phyloP scores from a whole-genome alignment of 2,329 filamentous ascomycete genomes.

The Alternaria triticimaculans region DNA sequence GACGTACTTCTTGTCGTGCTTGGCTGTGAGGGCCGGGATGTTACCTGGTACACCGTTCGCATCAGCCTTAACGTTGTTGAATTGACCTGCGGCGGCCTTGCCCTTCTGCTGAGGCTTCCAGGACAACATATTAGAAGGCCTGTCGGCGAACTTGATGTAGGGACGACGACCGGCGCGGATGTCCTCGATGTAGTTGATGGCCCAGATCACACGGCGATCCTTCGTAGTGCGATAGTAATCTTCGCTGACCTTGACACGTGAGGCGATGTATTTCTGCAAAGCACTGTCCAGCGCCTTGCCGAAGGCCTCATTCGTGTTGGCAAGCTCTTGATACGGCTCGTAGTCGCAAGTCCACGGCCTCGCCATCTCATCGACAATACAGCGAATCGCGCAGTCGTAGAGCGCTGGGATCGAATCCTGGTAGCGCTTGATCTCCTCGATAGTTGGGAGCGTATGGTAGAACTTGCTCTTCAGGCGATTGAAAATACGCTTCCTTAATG shows the following conservation, averaged over 20 bases:
- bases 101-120: not conserved
- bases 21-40: not conserved
- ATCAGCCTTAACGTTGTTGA: not conserved
- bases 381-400: not conserved
- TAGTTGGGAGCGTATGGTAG: constrained; percentile 7
- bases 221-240: constrained; percentile 10
- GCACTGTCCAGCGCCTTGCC: not conserved
- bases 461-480: constrained; percentile 12
- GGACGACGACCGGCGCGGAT: not conserved
- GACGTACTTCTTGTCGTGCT: not conserved
- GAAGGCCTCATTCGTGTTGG: constrained; percentile 8
- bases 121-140: not conserved
- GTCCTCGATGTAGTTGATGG: constrained; percentile 1
- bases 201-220: constrained; percentile 2
- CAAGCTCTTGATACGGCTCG: constrained; percentile 13
- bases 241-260: constrained; percentile 7
- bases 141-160: not conserved
- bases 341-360: constrained; percentile 21
- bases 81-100: not conserved
- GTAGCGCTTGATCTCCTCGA: constrained; percentile 17
- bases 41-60: not conserved
- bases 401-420: constrained; percentile 11
- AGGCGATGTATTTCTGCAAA: constrained; percentile 5
- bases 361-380: constrained; percentile 12
- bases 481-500: constrained; percentile 13